A percentile compares a stretch with the other conserved stretches of the same genome.
These are phyloP conservation scores for Bipolaris gigantea DNA, from an alignment of 2,329 filamentous ascomycete genomes.

Conservation along the genomic window DNA sequence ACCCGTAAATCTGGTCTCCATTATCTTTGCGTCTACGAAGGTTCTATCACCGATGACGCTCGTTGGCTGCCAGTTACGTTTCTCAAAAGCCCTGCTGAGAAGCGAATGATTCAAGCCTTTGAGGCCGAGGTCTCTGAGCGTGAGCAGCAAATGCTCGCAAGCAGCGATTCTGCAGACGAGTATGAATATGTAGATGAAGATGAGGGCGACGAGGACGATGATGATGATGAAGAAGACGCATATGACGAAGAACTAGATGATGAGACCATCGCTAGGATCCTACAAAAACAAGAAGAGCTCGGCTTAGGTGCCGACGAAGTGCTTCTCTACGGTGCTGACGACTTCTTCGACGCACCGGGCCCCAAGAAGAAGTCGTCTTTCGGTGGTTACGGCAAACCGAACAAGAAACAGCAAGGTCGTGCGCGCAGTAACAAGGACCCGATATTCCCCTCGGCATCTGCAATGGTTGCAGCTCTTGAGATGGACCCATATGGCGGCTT, in stretches of 20 bases:
- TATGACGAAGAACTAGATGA: slow-evolving; percentile 54
- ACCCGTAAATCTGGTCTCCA: slow-evolving; percentile 50
- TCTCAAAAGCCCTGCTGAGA: slow-evolving; percentile 28
- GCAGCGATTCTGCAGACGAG: slow-evolving; percentile 19
- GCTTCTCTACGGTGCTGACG: slow-evolving; percentile 58
- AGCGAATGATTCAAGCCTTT: slow-evolving; percentile 33
- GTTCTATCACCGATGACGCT: slow-evolving; percentile 51
- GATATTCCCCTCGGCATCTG: slow-evolving; percentile 57
- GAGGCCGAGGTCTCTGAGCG: slow-evolving; percentile 25
- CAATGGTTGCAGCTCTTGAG: slow-evolving; percentile 62
- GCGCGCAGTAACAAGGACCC: slow-evolving; percentile 20
- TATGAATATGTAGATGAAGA: slow-evolving; percentile 22
- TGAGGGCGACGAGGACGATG: slow-evolving; percentile 59
- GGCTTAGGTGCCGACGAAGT: slow-evolving; percentile 63
- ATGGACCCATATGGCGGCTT: slow-evolving; percentile 67
- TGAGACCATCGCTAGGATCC: slow-evolving; percentile 62
- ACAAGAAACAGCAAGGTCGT: slow-evolving; percentile 26
- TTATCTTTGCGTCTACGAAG: slow-evolving; percentile 56
- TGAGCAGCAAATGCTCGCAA: slow-evolving; percentile 22
- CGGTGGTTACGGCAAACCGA: slow-evolving; percentile 29
- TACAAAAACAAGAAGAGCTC: slow-evolving; percentile 65
- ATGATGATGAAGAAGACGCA: slow-evolving; percentile 31
- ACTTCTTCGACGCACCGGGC: slow-evolving; percentile 43
- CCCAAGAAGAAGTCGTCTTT: slow-evolving; percentile 13
- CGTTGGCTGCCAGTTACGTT: slow-evolving; percentile 50